Conservation (phyloP, 768 basidiomycete genomes). For the Tulasnella sp. region DNA sequence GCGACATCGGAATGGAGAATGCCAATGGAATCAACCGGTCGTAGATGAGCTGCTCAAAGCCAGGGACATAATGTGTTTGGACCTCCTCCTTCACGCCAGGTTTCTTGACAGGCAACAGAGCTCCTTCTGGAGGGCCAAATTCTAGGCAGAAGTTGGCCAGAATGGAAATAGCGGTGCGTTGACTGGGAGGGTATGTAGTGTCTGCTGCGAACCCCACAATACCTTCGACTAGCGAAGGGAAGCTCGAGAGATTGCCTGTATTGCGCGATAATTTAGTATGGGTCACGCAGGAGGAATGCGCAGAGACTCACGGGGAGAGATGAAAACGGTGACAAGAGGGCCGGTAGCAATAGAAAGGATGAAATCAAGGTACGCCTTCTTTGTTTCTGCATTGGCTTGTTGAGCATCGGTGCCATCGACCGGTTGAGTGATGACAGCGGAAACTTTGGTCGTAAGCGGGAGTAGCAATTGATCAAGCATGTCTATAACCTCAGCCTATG, state of each 20-base stretch:
- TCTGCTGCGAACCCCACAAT: conserved; percentile 76
- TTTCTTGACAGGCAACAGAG: conserved; percentile 46
- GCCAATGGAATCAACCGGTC: conserved; percentile 79
- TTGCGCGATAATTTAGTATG: conserved; percentile 31
- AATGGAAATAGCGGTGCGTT: conserved; percentile 81
- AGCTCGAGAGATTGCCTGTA: conserved; percentile 61
- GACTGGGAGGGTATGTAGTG: conserved; percentile 70
- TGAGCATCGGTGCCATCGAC: conserved; percentile 85
- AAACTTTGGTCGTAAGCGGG: conserved; percentile 83
- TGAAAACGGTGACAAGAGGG: conserved; percentile 81
- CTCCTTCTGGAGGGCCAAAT: conserved; percentile 61
- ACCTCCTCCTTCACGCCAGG: conserved; percentile 39
- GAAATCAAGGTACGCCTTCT: conserved; percentile 84
- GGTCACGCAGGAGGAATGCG: not conserved
- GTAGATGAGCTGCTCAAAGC: conserved; percentile 92
- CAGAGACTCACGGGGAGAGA: conserved; percentile 76
- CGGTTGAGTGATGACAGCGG: conserved; percentile 76
- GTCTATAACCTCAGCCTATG: conserved; percentile 78
- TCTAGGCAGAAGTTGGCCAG: conserved; percentile 65
- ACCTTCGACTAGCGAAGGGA: conserved; percentile 73
- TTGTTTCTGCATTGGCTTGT: conserved; percentile 75
- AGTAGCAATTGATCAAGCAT: conserved; percentile 90
- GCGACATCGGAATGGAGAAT: conserved; percentile 77
- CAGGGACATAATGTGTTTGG: conserved; percentile 60
- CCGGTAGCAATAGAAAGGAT: conserved; percentile 79